Evolutionary conservation across 345 rosid species (phyloP).

Genomic region (Citrus unshiu): DNA sequence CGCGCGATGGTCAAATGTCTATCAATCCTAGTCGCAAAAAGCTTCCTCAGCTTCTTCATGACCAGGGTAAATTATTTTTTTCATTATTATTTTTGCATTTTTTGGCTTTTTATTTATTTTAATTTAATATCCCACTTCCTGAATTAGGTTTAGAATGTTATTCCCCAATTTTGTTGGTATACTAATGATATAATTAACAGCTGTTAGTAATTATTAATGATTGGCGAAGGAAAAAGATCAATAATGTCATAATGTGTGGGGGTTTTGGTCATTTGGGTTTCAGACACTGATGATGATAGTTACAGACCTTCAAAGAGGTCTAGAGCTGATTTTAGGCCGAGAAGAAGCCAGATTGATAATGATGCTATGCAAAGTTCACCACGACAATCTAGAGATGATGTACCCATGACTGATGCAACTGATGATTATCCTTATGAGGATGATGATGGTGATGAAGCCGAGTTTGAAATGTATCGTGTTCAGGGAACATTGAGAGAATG

Average conservation of each 20-base stretch:
- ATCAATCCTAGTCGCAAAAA: conserved; percentile 42
- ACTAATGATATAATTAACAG: not conserved
- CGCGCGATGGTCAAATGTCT: conserved; percentile 50
- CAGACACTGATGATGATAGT: conserved; percentile 82
- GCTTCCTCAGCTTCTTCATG: conserved; percentile 89
- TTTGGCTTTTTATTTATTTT: not conserved
- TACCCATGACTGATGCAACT: conserved; percentile 88
- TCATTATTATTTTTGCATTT: not conserved
- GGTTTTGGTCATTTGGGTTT: conserved; percentile 8
- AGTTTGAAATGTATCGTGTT: conserved; percentile 88
- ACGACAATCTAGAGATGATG: conserved; percentile 67
- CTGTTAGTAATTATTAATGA: not conserved
- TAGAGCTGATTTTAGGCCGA: conserved; percentile 63
- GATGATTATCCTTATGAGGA: conserved; percentile 73
- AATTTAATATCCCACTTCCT: not conserved
- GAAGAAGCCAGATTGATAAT: conserved; percentile 60
- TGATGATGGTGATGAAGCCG: conserved; percentile 74
- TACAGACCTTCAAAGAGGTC: conserved; percentile 84
- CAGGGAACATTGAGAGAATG: conserved; percentile 95
- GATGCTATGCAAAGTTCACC: conserved; percentile 83
- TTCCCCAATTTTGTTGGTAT: not conserved
- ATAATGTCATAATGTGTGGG: not conserved
- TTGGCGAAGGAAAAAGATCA: not conserved
- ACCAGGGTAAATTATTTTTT: conserved; percentile 46
- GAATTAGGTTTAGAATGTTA: not conserved